phyloP scores from a whole-genome alignment of 352 stramenopile species.

The Phytophthora tubulina region DNA sequence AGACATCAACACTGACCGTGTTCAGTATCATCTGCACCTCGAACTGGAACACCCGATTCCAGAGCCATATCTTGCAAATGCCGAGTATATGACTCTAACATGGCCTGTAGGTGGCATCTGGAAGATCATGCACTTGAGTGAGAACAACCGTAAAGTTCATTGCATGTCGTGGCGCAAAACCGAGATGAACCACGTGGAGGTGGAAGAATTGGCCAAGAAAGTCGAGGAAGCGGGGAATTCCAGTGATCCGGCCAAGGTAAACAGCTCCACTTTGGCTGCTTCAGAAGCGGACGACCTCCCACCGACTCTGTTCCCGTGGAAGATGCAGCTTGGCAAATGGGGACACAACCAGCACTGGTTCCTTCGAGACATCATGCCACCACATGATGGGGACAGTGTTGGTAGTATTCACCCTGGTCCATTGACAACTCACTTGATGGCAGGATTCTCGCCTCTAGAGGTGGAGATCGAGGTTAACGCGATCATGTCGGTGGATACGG shows the following conservation, averaged over 20 bases:
- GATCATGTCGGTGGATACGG: conserved; percentile 54
- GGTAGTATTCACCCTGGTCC: conserved; percentile 30
- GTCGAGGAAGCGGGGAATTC: conserved; percentile 23
- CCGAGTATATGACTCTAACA: conserved; percentile 55
- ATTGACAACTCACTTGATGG: conserved; percentile 43
- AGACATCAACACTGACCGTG: conserved; percentile 54
- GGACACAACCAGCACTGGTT: conserved; percentile 60
- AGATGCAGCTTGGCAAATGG: conserved; percentile 66
- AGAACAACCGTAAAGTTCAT: conserved; percentile 42
- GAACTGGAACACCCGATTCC: conserved; percentile 56
- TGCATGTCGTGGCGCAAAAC: conserved; percentile 65
- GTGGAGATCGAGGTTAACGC: conserved; percentile 51
- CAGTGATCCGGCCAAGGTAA: conserved; percentile 3
- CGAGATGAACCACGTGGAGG: conserved; percentile 49
- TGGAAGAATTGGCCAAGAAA: conserved; percentile 50
- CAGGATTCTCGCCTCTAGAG: conserved; percentile 49
- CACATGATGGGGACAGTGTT: conserved; percentile 9
- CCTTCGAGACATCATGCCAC: conserved; percentile 50
- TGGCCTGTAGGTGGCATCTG: conserved; percentile 64
- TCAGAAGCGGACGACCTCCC: conserved; percentile 27
- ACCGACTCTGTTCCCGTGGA: conserved; percentile 60
- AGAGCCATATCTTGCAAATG: conserved; percentile 38
- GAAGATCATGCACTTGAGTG: conserved; percentile 50
- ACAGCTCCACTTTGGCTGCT: conserved; percentile 22
- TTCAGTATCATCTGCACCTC: conserved; percentile 58